A percentile compares a stretch with the other conserved stretches of the same genome.
These are phyloP conservation scores for Ophiostoma himal-ulmi DNA, from an alignment of 2,329 filamentous ascomycete species.

Conservation along the genomic window DNA sequence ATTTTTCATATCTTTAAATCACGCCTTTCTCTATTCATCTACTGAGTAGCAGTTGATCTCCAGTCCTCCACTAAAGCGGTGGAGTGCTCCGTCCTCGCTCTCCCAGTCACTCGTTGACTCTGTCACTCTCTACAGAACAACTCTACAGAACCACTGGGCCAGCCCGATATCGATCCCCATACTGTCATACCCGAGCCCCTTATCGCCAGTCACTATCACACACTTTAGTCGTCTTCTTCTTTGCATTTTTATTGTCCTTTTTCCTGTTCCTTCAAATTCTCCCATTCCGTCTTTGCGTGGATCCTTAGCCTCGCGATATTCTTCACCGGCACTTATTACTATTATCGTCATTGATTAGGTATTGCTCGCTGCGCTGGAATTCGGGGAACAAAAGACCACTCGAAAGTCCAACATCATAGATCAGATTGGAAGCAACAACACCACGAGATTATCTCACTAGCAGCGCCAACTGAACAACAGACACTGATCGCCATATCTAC, in stretches of 20 bases:
- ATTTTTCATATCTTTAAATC: neutral
- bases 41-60: neutral
- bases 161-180: constrained; percentile 19
- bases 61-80: neutral
- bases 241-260: neutral
- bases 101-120: constrained; percentile 12
- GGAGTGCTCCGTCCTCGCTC: constrained; percentile 14
- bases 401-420: neutral
- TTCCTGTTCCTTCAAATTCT: neutral
- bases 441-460: neutral
- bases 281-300: neutral
- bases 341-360: neutral
- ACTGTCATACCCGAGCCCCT: constrained; percentile 14
- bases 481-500: neutral
- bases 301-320: neutral
- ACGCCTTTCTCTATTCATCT: neutral
- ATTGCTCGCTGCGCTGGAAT: neutral
- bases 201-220: constrained; percentile 5
- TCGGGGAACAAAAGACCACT: neutral
- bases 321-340: neutral
- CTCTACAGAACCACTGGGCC: neutral
- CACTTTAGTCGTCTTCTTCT: neutral
- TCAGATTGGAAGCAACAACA: neutral
- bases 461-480: neutral
- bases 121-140: neutral